Evolutionary conservation across 2,329 filamentous ascomycete genomes (phyloP), one percentile per base, ranked within the genome.

Genomic region (Byssothecium circinans): DNA sequence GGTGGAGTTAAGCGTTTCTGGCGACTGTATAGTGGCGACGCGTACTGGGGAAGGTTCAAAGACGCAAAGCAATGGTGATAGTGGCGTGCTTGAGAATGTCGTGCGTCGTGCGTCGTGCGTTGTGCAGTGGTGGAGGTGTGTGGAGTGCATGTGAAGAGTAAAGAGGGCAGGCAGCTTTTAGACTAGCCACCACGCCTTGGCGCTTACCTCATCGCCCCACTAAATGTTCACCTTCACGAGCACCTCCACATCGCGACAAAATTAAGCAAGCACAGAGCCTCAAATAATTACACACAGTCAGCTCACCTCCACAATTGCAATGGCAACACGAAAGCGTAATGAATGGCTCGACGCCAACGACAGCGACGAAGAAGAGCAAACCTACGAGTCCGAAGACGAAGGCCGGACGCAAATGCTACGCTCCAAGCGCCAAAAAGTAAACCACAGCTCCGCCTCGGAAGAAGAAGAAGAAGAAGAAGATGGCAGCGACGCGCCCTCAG

Each of bases 271-370:
- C 6, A 25, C 23, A 25, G 23, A n/a, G 23, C 23, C 5, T 25
- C 10, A 25, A 25, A 10, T 5, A 25, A 29, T 23, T 8, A 18
- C 12, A 0, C n/a, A n/a, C n/a, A n/a, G n/a, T n/a, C n/a, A n/a
- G n/a, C n/a, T 29, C 15, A 18, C n/a, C 8, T 2, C 3, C 30
- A 12, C n/a, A 2, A 30, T 11, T 12, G 6, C 35, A 37, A 90
- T 91, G 87, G 71, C 84, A 1, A 76, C 82, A 33, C 81, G 85
- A 63, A 89, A 87, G 64, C 81, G 81, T 57, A 90, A 90, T 68
- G 81, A 88, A 43, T 91, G 86, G 60, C 80, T 91, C 47, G 75
- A 78, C n/a, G 70, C 69, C 19, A 71, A 72, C 22, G 73, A 73
- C 32, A 77, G 74, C 47, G 75, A 75, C 8, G 64, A 72, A 2